phyloP scores from a whole-genome alignment of 345 rosid genomes.

The Salix brachista region DNA sequence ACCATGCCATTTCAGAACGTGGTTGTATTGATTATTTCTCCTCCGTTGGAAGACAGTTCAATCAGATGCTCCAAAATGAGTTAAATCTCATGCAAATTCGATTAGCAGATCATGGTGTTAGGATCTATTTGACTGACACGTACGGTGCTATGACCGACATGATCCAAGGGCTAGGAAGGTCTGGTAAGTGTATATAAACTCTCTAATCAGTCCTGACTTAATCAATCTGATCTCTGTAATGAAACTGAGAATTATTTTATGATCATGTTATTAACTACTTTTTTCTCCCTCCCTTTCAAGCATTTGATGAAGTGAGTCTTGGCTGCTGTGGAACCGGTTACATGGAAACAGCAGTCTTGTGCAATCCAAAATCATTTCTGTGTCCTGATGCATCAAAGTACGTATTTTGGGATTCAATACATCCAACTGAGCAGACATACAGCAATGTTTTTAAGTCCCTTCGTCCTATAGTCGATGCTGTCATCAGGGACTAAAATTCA shows the following conservation, averaged over 20 bases:
- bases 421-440: constrained; percentile 66
- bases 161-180: constrained; percentile 34
- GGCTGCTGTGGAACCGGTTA: constrained; percentile 88
- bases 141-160: constrained; percentile 35
- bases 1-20: constrained; percentile 32
- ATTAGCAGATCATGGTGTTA: constrained; percentile 34
- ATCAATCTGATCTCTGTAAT: no score
- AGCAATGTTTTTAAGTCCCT: constrained; percentile 23
- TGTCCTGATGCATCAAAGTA: constrained; percentile 65
- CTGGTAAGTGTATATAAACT: constrained; percentile 26
- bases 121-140: constrained; percentile 36
- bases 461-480: constrained; percentile 33
- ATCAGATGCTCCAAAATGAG: constrained; percentile 45
- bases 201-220: no score
- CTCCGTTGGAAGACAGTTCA: constrained; percentile 44
- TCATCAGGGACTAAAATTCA: constrained; percentile 14
- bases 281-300: constrained; percentile 15
- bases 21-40: constrained; percentile 50
- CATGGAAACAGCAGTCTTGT: constrained; percentile 50
- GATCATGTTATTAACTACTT: neutral
- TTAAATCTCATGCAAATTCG: constrained; percentile 31
- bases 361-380: constrained; percentile 56
- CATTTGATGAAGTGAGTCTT: constrained; percentile 44
- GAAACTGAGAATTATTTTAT: neutral
- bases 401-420: constrained; percentile 82